Base-by-base conservation (phyloP, 805 yeast genomes). In the Cyberlindnera mississippiensis region DNA sequence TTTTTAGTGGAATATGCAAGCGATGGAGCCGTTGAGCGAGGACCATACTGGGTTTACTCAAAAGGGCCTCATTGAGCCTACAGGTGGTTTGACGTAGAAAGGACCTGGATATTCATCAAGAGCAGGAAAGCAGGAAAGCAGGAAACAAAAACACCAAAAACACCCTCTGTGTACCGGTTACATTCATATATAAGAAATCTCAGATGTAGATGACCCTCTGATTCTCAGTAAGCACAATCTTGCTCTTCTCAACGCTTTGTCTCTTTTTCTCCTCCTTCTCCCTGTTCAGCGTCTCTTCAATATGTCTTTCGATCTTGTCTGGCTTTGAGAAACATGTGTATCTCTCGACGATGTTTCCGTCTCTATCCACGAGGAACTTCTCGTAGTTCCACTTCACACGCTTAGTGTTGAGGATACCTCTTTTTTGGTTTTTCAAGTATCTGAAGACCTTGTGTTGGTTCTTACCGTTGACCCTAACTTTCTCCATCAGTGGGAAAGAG, bases 381-480 rank as follows among this genome's bases (percentile, higher is more conserved):
- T 82, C 89, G 55, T 81, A 83, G 63, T 82, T 82, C 89, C 89
- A 82, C 56, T 77, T 70, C 41, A 82, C 74, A 31, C 82, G 78
- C 44, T 67, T 74, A 60, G 84, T 72, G 14, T 90, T 85, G 10
- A 83, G 65, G 15, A 64, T 49, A 4, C 78, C 78, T 16, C 65
- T 52, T 72, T 78, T 73, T 72, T 75, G 59, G 4, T 73, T 73
- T 68, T 87, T 87, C 57, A 87, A 72, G 68, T 63, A 87, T 53
- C 71, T 67, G 68, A 76, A 87, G 28, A 87, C 85, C 4, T 85
- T 81, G 56, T 79, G 82, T 17, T 82, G 76, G 18, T 77, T 62
- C 52, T 69, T 67, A 32, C 96, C 96, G 61, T 87, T 87, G 53
- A 88, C 95, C 32, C 83, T 83, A 44, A 85, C 63, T 69, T 86